Base-by-base conservation (phyloP, 192 early-diverging fungal genomes). In the Phlyctochytrium planicorne region DNA sequence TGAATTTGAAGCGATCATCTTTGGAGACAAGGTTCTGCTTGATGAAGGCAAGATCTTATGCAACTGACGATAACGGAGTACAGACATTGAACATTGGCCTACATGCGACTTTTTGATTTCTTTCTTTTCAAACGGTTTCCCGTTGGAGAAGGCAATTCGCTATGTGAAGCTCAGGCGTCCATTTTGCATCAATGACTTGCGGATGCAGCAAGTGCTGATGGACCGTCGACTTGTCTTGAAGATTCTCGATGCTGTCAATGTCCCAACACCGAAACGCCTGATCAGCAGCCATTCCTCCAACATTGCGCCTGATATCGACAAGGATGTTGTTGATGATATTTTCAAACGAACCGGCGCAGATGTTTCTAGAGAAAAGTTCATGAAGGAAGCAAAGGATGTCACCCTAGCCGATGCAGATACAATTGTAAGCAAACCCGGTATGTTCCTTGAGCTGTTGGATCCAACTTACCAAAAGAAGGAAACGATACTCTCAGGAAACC, bases 1-100 rank as follows among this genome's bases (percentile, higher is more conserved):
- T 1, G 82, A 88, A 36, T 95, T 94, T 69, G 86, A 91, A 63
- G 89, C 91, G 14, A 80, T 95, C 35, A 90, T 96, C 64, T 97
- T 97, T 81, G 95, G 95, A 2, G 95, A 98, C 74, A 97, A 98
- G 74, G 92, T 94, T 10, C 94, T 98, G 64, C 79, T 97, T 0
- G 93, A 98, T 70, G 96, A 98, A 86, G 87, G 90, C 91, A 25
- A 36, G 27, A 12, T 57, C 55, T 57, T 0, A 53, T 53, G n/a
- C 30, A 32, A 24, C 32, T 57, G 10, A 10, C 27, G 10, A 10
- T 24, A 10, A 10, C 25, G 10, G 10, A 57, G 6, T 2, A 31
- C 6, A 91, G 91, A 83, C 57, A 85, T 95, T 4, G 87, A 90
- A 36, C 82, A 88, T 62, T 97, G 96, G 96, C 96, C 96, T 3